Base-by-base conservation (phyloP, 2,329 filamentous ascomycete genomes). In the Pseudogymnoascus sp. region DNA sequence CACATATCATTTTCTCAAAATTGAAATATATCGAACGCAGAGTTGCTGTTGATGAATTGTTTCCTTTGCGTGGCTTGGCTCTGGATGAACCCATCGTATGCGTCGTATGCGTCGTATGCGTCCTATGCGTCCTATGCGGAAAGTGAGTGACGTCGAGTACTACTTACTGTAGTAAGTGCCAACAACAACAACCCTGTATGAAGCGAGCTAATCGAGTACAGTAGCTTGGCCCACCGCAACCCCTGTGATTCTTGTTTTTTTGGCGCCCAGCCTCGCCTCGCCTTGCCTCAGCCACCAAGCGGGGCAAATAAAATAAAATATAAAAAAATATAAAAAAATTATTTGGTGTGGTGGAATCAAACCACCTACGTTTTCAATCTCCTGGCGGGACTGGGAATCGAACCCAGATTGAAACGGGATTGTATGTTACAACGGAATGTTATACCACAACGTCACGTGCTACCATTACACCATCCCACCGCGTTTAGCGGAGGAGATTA, bases 391-490 rank as follows among this genome's bases (percentile, higher is more conserved):
- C 55, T 57, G 55, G 55, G 55, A 57, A 57, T 57, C 55, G 55
- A 57, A 57, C 55, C 55, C 55, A 57, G 55, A 57, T 57, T 57
- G 55, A 57, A 57, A 57, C 55, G 55, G 55, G 55, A 21, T 57
- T 38, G 34, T 13, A 57, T 57, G 55, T 38, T 57, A 57, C 26
- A 57, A 21, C 55, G 21, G 30, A 38, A 15, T 18, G 30, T n/a
- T 52, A 57, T 57, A 35, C 55, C 55, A 57, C 55, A 57, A 57
- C 55, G 55, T 57, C 55, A 57, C 55, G 55, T 57, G 55, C 55
- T 57, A 57, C 55, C 55, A 57, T 57, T 57, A 57, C 55, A 57
- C 55, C 55, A 57, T 57, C 55, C 55, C 55, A 57, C 55, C 55
- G 34, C 55, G 55, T 35, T 57, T 38, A 23, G 55, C 34, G 55